Evolutionary conservation across 2,329 filamentous ascomycete genomes (phyloP).

Genomic region (Colletotrichum viniferum): DNA sequence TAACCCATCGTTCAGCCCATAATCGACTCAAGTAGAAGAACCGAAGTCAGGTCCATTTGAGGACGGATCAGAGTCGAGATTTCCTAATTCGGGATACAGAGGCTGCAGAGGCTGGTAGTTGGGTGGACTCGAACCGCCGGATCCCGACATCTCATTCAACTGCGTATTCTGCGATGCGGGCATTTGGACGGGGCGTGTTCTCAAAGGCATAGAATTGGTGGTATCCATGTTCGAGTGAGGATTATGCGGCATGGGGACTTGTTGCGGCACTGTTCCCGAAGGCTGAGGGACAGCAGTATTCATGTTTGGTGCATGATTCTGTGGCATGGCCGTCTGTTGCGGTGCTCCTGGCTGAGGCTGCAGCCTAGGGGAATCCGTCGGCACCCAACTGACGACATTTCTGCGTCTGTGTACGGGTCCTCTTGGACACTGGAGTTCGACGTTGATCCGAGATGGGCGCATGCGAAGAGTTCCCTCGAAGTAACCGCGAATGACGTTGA

Average conservation of each 20-base stretch:
- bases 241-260: neutral
- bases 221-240: neutral
- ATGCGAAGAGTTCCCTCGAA: neutral
- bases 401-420: accelerated
- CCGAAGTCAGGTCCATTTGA: neutral
- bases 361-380: accelerated
- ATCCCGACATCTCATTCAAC: neutral
- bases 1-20: neutral
- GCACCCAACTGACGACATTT: neutral
- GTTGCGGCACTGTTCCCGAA: neutral
- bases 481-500: accelerated
- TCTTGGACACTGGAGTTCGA: accelerated
- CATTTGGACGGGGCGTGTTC: neutral
- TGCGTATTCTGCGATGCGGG: neutral
- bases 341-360: neutral
- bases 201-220: neutral
- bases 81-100: neutral
- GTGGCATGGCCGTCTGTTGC: neutral
- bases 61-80: neutral
- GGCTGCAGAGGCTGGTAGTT: neutral
- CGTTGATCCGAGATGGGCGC: neutral
- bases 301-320: neutral
- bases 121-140: neutral
- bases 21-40: neutral
- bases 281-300: neutral